These are phyloP conservation scores for Orbilia blumenaviensis DNA, from an alignment of 2,329 filamentous ascomycete species.

Conservation along the genomic window DNA sequence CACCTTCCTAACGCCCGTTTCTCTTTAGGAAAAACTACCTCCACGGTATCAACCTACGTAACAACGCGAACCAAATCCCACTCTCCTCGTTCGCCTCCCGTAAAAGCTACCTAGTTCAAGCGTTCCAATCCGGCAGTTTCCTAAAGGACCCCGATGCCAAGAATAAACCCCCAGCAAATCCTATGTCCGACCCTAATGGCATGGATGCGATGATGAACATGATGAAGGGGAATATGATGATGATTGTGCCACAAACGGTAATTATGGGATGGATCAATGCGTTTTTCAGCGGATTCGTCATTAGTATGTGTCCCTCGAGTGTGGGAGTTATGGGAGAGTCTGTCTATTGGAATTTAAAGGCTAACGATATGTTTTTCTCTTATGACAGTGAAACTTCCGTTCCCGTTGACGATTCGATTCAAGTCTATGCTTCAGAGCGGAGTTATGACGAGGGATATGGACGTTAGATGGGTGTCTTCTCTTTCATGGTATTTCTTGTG, in stretches of 20 bases:
- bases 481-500: slow-evolving; percentile 99
- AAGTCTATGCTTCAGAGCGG: slow-evolving; percentile 99
- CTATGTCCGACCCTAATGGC: slow-evolving; percentile 90
- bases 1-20: neutral
- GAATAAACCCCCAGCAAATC: slow-evolving; percentile 88
- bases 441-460: slow-evolving; percentile 93
- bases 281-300: slow-evolving; percentile 97
- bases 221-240: slow-evolving; percentile 99
- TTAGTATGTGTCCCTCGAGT: slow-evolving; percentile 70
- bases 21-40: slow-evolving; percentile 70
- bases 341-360: neutral
- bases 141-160: slow-evolving; percentile 87
- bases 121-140: slow-evolving; percentile 85
- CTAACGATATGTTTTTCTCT: slow-evolving; percentile 54
- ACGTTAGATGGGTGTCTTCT: slow-evolving; percentile 97
- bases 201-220: slow-evolving; percentile 99
- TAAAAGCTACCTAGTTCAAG: slow-evolving; percentile 80
- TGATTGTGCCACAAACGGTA: slow-evolving; percentile 98
- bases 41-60: slow-evolving; percentile 83
- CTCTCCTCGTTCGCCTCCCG: slow-evolving; percentile 79
- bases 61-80: slow-evolving; percentile 82
- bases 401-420: slow-evolving; percentile 97
- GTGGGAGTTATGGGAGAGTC: neutral
- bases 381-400: slow-evolving; percentile 84
- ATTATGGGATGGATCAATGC: slow-evolving; percentile 99